phyloP scores from a whole-genome alignment of 495 filamentous ascomycete genomes.

The Collariella sp. region DNA sequence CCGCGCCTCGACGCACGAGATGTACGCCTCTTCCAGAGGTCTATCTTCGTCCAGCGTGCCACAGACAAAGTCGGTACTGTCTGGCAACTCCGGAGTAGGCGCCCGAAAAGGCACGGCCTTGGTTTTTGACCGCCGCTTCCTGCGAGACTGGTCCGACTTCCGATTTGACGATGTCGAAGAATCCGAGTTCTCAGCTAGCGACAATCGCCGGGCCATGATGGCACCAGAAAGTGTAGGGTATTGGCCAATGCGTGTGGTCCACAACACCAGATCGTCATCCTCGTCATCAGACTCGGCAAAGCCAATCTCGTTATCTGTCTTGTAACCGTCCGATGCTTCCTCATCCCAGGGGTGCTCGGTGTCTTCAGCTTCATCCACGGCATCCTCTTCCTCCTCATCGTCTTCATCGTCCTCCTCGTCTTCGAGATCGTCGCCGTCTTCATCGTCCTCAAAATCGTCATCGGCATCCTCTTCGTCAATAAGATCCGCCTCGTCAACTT shows the following conservation, averaged over 20 bases:
- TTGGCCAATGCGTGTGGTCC: constrained; percentile 57
- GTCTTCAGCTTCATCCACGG: constrained; percentile 32
- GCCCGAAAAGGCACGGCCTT: constrained; percentile 52
- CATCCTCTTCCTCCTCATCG: constrained; percentile 33
- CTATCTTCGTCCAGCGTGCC: constrained; percentile 94
- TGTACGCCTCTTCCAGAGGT: constrained; percentile 84
- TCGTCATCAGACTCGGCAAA: constrained; percentile 88
- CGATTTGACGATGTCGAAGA: constrained; percentile 30
- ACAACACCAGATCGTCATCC: constrained; percentile 72
- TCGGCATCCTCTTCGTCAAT: constrained; percentile 40
- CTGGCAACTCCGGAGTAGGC: constrained; percentile 75
- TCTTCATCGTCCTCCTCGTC: constrained; percentile 39
- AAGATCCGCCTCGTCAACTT: constrained; percentile 43
- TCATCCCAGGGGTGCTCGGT: constrained; percentile 58
- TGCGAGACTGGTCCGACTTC: constrained; percentile 12
- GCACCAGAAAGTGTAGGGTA: constrained; percentile 32
- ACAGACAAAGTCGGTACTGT: constrained; percentile 97
- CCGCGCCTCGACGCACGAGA: constrained; percentile 72
- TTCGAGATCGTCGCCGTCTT: constrained; percentile 28
- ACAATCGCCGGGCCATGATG: constrained; percentile 32
- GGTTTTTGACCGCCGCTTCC: constrained; percentile 24
- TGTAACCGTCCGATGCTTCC: constrained; percentile 66
- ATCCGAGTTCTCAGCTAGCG: constrained; percentile 34
- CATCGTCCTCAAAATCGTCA: constrained; percentile 43
- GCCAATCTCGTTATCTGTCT: constrained; percentile 92